Base-by-base conservation (phyloP, 1,284 basidiomycete genomes). In the Ganoderma boninense region DNA sequence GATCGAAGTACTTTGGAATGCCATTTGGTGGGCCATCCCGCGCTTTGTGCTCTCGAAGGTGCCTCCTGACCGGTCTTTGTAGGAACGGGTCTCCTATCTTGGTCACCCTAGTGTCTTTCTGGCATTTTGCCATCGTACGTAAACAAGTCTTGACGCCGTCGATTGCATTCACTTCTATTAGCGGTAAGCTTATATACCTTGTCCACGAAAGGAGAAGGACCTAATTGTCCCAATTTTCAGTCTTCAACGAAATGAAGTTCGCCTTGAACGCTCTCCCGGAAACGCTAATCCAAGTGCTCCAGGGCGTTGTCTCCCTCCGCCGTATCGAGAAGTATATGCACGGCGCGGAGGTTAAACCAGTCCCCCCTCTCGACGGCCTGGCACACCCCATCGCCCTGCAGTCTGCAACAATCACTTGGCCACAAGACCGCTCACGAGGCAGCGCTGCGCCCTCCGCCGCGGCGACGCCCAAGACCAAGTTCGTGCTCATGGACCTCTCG, bases 311-410 rank as follows among this genome's bases (percentile, higher is more conserved):
- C 29, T 97, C 95, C 3, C 86, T 97, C 61, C 90, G 94, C 18
- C 94, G 96, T 63, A 97, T 98, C 73, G 95, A 97, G 79, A 96
- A 95, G 79, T 97, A 96, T 80, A 87, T 97, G 49, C 84, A 89
- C 62, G 87, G 88, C 8, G 87, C 87, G 1, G 95, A 97, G 80
- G 89, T 97, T 18, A 79, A 85, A 0, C 79, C 85, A 0, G 90
- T 92, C 6, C 85, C 86, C 18, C 87, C 90, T 10, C 80, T 93
- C 13, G 81, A 85, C n/a, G 81, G 86, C 38, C 87, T 90, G 71
- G 84, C 86, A 2, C 84, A 86, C 62, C 86, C 82, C 1, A 92
- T 98, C 71, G 86, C 90, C 0, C 87, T 97, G 73, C 91, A 91
- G 75, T 93, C 92, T 7, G 95, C 95, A 14, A 97, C 95, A 0